Base-by-base conservation (phyloP, 1,139 yeast genomes). In the Pichia sp. region DNA sequence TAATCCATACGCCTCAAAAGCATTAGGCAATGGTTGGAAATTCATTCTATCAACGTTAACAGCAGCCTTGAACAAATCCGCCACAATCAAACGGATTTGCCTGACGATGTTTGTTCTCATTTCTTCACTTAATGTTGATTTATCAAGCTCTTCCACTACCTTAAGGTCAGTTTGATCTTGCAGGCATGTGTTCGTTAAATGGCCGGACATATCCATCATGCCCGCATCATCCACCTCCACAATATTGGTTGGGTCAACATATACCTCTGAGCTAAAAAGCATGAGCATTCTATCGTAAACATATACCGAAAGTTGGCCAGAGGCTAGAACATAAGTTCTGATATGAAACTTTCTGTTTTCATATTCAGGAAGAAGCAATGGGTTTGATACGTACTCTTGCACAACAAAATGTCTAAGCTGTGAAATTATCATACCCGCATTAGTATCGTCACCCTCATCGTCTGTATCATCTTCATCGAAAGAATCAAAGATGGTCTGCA, bases 371-470 rank as follows among this genome's bases (percentile, higher is more conserved):
- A 91, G 58, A 14, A 91, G 60, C 35, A 91, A 59, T 5, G 97
- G 96, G 24, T 66, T 62, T 3, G 60, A 53, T 41, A 81, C 60
- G 55, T 91, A 91, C 53, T 79, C 80, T 57, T 91, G 98, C 2
- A 88, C 85, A 24, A 91, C 73, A 50, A 88, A 91, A 58, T 88
- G 94, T 44, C 98, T 77, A 42, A 88, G 66, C 56, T 87, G 96
- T 1, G 95, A 84, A 0, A 86, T 77, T 11, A 85, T 78, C 20
- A 87, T 72, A 2, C 85, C 85, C 45, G 73, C 76, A 56, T 51
- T 50, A 13, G 47, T 51, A 8, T 53, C 59, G n/a, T 57, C 65
- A 3, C 55, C 65, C 7, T 60, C 67, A 16, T 66, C 75, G 11
- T 64, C 74, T 4, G 69, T 75, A 9, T 70, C 80, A 12, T 67